These are phyloP conservation scores for Calycina herbarum DNA, from an alignment of 2,329 filamentous ascomycete species.

Conservation along the genomic window DNA sequence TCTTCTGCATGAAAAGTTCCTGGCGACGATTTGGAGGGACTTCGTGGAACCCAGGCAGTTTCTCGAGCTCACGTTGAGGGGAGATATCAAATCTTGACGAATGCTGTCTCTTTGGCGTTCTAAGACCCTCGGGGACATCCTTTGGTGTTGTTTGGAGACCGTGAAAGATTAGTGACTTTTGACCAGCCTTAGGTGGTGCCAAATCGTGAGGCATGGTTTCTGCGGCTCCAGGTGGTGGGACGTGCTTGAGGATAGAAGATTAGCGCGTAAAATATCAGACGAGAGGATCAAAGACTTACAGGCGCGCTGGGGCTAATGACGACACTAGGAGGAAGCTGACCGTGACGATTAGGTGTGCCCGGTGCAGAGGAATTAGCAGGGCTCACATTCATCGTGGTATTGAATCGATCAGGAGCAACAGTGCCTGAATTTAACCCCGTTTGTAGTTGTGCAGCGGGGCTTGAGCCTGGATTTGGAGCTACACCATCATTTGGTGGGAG, in stretches of 20 bases:
- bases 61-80: constrained; percentile 93
- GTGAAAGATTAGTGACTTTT: constrained; percentile 87
- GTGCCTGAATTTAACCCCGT: constrained; percentile 32
- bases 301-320: constrained; percentile 93
- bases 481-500: constrained; percentile 57
- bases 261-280: constrained; percentile 5
- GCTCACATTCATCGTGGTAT: constrained; percentile 39
- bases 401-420: constrained; percentile 45
- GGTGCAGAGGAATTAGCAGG: constrained; percentile 46
- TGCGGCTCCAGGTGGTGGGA: constrained; percentile 86
- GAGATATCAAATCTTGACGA: constrained; percentile 98
- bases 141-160: constrained; percentile 91
- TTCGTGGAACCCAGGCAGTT: constrained; percentile 96
- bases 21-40: constrained; percentile 92
- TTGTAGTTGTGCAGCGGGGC: constrained; percentile 34
- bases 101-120: constrained; percentile 94
- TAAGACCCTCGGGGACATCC: constrained; percentile 91
- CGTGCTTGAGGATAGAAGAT: constrained; percentile 59
- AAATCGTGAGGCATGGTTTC: constrained; percentile 99
- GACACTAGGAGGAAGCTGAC: constrained; percentile 76
- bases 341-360: constrained; percentile 63
- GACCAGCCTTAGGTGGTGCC: constrained; percentile 85
- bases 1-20: constrained; percentile 99
- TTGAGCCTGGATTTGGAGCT: constrained; percentile 23
- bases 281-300: constrained; percentile 52